Evolutionary conservation across 2,329 filamentous ascomycete genomes (phyloP).

Genomic region (Xylariales sp.): DNA sequence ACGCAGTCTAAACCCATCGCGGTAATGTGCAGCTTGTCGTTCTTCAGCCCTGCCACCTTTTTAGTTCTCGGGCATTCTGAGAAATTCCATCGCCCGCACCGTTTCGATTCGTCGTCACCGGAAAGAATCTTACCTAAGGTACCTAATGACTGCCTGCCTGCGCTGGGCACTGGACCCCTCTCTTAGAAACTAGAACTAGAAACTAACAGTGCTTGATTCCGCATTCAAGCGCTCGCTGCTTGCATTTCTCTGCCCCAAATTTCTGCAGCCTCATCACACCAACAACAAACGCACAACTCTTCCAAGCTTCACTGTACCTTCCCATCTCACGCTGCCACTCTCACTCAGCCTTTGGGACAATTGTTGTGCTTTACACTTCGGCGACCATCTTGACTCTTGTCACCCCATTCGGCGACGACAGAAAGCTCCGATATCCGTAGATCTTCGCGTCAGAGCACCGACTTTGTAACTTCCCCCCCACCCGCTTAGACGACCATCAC

Average conservation of each 20-base stretch:
- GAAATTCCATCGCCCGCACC: constrained; percentile 4
- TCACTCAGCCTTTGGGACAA: background rate
- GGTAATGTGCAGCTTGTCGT: background rate
- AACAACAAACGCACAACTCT: background rate
- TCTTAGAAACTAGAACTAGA: too few species aligned
- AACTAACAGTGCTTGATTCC: too few species aligned
- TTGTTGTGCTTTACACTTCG: background rate
- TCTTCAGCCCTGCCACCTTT: constrained; percentile 6
- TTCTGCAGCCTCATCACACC: background rate
- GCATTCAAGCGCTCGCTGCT: too few species aligned
- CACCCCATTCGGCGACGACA: background rate
- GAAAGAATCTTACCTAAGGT: too few species aligned
- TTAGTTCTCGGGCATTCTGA: constrained; percentile 7
- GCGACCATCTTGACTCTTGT: background rate
- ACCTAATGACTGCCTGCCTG: background rate
- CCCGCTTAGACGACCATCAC: too few species aligned
- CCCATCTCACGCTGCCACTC: too few species aligned
- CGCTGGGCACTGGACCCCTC: background rate
- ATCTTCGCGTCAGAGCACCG: too few species aligned
- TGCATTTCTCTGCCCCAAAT: too few species aligned
- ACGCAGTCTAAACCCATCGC: constrained; percentile 2
- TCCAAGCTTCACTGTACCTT: background rate
- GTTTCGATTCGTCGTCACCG: background rate
- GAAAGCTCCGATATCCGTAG: too few species aligned
- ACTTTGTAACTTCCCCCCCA: too few species aligned